These are phyloP conservation scores for Fomitopsis pulvina DNA, from an alignment of 768 basidiomycete species.

Conservation along the genomic window DNA sequence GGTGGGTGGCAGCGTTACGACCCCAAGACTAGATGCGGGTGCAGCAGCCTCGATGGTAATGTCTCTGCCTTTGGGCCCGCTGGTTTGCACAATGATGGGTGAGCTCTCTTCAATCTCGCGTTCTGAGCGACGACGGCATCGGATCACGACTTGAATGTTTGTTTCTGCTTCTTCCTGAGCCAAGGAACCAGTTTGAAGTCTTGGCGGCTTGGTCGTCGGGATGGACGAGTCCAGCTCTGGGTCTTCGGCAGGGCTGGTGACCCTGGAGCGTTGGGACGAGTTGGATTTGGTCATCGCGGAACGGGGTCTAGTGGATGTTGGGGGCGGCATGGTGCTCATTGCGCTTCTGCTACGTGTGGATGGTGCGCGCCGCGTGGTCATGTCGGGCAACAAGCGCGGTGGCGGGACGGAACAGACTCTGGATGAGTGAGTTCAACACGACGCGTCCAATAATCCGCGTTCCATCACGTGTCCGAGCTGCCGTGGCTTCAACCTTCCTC, in stretches of 20 bases:
- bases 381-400: conserved; percentile 25
- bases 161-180: conserved; percentile 46
- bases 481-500: neutral
- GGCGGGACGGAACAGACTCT: neutral
- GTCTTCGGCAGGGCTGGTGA: conserved; percentile 1
- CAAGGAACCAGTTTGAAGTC: neutral
- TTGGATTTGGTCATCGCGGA: conserved; percentile 41
- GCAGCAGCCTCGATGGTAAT: conserved; percentile 76
- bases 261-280: conserved; percentile 26
- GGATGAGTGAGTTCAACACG: conserved; percentile 9
- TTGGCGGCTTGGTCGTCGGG: conserved; percentile 9
- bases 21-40: conserved; percentile 63
- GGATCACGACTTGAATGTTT: conserved; percentile 91
- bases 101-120: conserved; percentile 83
- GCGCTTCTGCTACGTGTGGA: conserved; percentile 29
- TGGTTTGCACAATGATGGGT: conserved; percentile 77
- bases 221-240: conserved; percentile 4
- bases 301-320: conserved; percentile 34
- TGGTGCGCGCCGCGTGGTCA: conserved; percentile 60
- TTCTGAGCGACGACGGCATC: conserved; percentile 81
- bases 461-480: conserved; percentile 9
- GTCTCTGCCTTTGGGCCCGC: conserved; percentile 67
- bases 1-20: conserved; percentile 67
- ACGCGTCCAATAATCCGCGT: conserved; percentile 14
- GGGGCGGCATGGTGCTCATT: conserved; percentile 29